Evolutionary conservation across 371 early-diverging fungal genomes (phyloP).

Genomic region (Apophysomyces variabilis): DNA sequence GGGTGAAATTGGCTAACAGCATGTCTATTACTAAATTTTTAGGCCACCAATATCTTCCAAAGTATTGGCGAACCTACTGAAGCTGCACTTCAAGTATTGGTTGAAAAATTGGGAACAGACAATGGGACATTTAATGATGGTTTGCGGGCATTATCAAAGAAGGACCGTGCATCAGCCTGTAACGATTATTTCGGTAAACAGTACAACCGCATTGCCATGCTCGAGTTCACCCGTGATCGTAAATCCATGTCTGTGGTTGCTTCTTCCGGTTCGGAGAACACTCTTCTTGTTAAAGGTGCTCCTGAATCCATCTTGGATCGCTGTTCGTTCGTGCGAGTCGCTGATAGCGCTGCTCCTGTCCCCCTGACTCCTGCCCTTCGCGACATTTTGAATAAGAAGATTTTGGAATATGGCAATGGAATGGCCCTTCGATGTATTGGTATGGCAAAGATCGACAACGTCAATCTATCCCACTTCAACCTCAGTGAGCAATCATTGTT

Average conservation of each 20-base stretch:
- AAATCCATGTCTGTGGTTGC: slow-evolving; percentile 96
- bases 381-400: slow-evolving; percentile 65
- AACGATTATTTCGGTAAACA: slow-evolving; percentile 61
- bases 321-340: slow-evolving; percentile 72
- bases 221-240: slow-evolving; percentile 96
- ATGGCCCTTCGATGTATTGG: slow-evolving; percentile 88
- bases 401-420: slow-evolving; percentile 77
- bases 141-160: slow-evolving; percentile 49
- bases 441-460: slow-evolving; percentile 82
- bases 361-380: slow-evolving; percentile 75
- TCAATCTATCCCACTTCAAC: slow-evolving; percentile 52
- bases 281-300: slow-evolving; percentile 90
- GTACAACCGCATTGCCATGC: slow-evolving; percentile 66
- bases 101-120: slow-evolving; percentile 90
- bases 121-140: slow-evolving; percentile 66
- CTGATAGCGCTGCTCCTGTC: slow-evolving; percentile 52
- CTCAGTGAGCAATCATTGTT: slow-evolving; percentile 69
- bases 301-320: slow-evolving; percentile 91
- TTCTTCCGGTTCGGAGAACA: slow-evolving; percentile 31
- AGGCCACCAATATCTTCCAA: slow-evolving; percentile 57
- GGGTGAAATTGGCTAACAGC: background rate
- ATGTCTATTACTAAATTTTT: background rate
- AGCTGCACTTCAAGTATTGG: slow-evolving; percentile 94
- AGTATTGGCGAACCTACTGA: slow-evolving; percentile 98
- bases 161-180: slow-evolving; percentile 66